Base-by-base conservation (phyloP, 208 protist genomes). In the Trypanosoma avium region DNA sequence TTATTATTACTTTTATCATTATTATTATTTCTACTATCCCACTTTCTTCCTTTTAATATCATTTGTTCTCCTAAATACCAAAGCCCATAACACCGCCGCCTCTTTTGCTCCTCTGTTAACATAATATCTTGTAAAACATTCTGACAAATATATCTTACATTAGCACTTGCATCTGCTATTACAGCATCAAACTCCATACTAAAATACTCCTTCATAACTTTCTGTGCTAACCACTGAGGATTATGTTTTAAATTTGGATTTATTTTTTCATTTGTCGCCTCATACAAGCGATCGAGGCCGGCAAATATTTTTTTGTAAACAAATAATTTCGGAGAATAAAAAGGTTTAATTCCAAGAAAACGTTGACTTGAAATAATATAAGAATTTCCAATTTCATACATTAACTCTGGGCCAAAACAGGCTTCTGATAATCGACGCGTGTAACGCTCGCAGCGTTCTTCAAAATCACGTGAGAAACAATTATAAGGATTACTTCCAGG, bases 171-270 rank as follows among this genome's bases (percentile, higher is more conserved):
- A 45, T 95, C 89, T 3, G 84, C 79, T 1, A 95, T 73, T 32
- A 95, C 79, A 36, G 72, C 58, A 60, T 95, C 84, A 72, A 84
- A 95, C 71, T 95, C 89, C 73, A 95, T 83, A 60, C 80, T 86
- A 46, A 95, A 88, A 72, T 90, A 95, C 62, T 95, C 89, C 3
- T 75, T 21, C 64, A 90, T 79, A 30, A 95, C 22, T 55, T 83
- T 82, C 12, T 66, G 66, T 13, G 76, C 77, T 8, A 89, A 40
- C 67, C 59, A 83, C 24, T 61, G 55, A 24, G 27, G n/a, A 60
- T 17, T 3, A 62, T 62, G 26, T 65, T 56, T 27, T 59, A 52
- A 38, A 53, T 36, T 42, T 15, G 24, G 1, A 43, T 71, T 68
- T 45, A 82, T 74, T 60, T 90, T 75, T 17, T 79, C 80, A 5